Conservation (phyloP, 192 early-diverging fungal genomes). For the Backusella psychrophila region DNA sequence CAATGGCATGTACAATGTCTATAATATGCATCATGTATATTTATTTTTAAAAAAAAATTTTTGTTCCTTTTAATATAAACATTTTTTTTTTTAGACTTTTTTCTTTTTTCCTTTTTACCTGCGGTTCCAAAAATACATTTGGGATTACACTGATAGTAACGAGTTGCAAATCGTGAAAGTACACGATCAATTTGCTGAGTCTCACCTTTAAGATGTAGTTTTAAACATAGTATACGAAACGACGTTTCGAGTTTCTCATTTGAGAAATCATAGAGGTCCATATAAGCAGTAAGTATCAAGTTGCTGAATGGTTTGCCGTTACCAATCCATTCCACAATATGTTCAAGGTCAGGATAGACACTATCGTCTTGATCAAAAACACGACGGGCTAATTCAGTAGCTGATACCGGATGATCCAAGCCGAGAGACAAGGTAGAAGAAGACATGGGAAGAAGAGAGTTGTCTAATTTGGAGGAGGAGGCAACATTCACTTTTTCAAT, state of each 20-base stretch:
- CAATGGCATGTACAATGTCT: constrained; percentile 85
- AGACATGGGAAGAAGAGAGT: not conserved
- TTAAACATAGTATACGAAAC: constrained; percentile 58
- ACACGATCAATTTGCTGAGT: constrained; percentile 94
- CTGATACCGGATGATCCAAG: not conserved
- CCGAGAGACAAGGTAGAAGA: not conserved
- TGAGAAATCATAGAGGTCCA: constrained; percentile 27
- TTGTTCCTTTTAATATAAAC: not conserved
- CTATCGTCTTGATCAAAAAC: constrained; percentile 28
- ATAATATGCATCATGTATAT: constrained; percentile 9
- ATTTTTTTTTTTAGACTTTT: not conserved
- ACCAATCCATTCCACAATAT: constrained; percentile 33
- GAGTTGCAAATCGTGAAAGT: constrained; percentile 69
- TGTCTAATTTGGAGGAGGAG: not conserved
- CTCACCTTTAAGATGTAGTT: constrained; percentile 87
- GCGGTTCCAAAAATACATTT: constrained; percentile 43
- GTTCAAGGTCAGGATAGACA: constrained; percentile 15
- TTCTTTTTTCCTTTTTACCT: constrained; percentile 17
- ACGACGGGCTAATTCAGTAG: constrained; percentile 13
- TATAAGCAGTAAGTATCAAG: constrained; percentile 19
- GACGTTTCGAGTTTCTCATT: constrained; percentile 23
- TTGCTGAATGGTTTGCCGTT: constrained; percentile 19
- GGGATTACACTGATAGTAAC: constrained; percentile 84
- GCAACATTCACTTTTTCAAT: not conserved
- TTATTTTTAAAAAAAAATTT: not conserved